A percentile compares a stretch with the other conserved stretches of the same genome.
phyloP scores from a whole-genome alignment of 2,329 filamentous ascomycete species.

The Aspergillus candidus region DNA sequence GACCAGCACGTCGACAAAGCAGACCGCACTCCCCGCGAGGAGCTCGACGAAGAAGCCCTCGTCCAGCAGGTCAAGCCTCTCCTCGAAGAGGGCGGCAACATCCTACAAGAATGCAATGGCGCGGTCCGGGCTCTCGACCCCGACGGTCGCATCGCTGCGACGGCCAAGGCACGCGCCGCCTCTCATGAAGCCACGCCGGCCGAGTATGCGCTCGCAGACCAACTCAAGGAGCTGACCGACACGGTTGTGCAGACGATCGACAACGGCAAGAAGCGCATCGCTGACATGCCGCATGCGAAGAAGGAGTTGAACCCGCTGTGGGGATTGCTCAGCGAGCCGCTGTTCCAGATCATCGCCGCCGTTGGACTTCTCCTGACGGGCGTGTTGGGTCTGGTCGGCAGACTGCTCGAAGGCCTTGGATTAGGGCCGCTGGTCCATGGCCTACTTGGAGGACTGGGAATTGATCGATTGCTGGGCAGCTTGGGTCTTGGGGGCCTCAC shows the following conservation, averaged over 20 bases:
- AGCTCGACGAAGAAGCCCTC: slow-evolving; percentile 83
- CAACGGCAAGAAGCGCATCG: slow-evolving; percentile 78
- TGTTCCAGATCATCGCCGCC: slow-evolving; percentile 83
- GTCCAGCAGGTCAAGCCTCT: slow-evolving; percentile 81
- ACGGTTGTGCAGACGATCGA: slow-evolving; percentile 79
- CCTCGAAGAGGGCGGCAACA: slow-evolving; percentile 76
- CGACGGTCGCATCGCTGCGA: slow-evolving; percentile 75
- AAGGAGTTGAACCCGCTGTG: slow-evolving; percentile 90
- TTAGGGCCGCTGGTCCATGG: slow-evolving; percentile 75
- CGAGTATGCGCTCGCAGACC: slow-evolving; percentile 76
- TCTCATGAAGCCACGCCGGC: slow-evolving; percentile 72
- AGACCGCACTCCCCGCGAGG: slow-evolving; percentile 74
- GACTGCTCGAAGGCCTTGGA: slow-evolving; percentile 71
- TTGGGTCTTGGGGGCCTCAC: slow-evolving; percentile 45
- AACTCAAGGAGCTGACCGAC: slow-evolving; percentile 76
- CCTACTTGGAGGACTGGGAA: slow-evolving; percentile 66
- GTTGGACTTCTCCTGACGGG: slow-evolving; percentile 77
- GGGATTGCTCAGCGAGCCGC: slow-evolving; percentile 65
- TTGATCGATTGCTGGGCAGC: slow-evolving; percentile 46
- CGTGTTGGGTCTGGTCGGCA: slow-evolving; percentile 78
- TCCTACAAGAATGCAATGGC: slow-evolving; percentile 81
- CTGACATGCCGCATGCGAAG: slow-evolving; percentile 90
- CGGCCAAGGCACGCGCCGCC: slow-evolving; percentile 75
- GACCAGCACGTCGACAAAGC: slow-evolving; percentile 67
- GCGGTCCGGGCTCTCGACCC: slow-evolving; percentile 82